Conservation (phyloP, 192 early-diverging fungal species). For the Gryganskiella cystojenkinii region DNA sequence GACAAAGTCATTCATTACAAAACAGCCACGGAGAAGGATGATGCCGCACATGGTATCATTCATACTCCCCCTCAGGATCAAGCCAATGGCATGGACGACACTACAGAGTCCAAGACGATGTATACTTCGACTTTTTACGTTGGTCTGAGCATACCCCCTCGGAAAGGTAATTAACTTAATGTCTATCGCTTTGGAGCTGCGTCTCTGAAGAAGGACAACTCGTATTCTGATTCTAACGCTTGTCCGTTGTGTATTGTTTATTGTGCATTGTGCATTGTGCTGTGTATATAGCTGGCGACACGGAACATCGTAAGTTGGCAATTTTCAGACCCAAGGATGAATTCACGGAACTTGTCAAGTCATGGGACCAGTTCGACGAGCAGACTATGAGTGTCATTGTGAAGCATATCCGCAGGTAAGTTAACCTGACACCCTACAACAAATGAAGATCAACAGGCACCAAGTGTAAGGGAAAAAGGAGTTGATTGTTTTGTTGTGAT, state of each 20-base stretch:
- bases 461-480: not conserved
- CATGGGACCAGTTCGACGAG: constrained; percentile 82
- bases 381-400: constrained; percentile 75
- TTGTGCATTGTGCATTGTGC: not conserved
- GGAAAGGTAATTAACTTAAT: constrained; percentile 57
- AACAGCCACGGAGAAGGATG: constrained; percentile 73
- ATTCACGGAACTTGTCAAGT: constrained; percentile 85
- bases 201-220: too few relatives aligned
- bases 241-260: not conserved
- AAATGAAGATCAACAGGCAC: not conserved
- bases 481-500: not conserved
- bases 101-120: constrained; percentile 53
- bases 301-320: constrained; percentile 75
- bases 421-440: not conserved
- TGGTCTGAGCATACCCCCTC: constrained; percentile 77
- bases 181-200: not conserved
- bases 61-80: constrained; percentile 49
- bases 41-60: constrained; percentile 74
- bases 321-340: constrained; percentile 84
- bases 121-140: constrained; percentile 92
- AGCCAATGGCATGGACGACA: constrained; percentile 6
- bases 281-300: constrained; percentile 47
- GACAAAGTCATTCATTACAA: constrained; percentile 73
- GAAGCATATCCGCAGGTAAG: constrained; percentile 65
- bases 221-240: too few relatives aligned